These are phyloP conservation scores for Pichia sp. DNA, from an alignment of 1,139 yeast species.

Conservation along the genomic window DNA sequence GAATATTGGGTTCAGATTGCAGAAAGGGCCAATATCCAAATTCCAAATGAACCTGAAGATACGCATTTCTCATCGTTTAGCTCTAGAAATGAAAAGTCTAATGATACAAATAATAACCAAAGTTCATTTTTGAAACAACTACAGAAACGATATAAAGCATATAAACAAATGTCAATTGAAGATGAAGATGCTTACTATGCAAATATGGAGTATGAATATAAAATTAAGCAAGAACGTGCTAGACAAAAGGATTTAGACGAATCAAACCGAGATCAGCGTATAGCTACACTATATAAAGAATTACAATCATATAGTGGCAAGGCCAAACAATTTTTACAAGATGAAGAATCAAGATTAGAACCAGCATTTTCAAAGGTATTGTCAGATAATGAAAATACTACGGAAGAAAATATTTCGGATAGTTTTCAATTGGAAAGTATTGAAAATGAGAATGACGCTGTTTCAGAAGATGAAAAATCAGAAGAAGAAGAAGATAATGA, in stretches of 20 bases:
- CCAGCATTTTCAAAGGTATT: not conserved
- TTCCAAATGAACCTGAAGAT: not conserved
- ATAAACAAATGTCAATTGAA: conserved; percentile 18
- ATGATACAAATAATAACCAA: not conserved
- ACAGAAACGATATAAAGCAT: conserved; percentile 19
- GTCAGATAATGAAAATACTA: not conserved
- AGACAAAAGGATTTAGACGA: conserved; percentile 14
- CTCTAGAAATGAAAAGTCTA: not conserved
- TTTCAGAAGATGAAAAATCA: not conserved
- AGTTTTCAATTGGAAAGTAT: not conserved
- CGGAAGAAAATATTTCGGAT: not conserved
- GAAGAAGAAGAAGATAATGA: not conserved
- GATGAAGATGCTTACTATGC: conserved; percentile 26
- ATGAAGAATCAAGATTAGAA: not conserved
- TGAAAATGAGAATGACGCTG: too few relatives aligned
- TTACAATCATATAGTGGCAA: not conserved
- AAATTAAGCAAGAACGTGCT: conserved; percentile 17
- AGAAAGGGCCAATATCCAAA: conserved; percentile 24
- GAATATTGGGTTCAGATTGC: conserved; percentile 26
- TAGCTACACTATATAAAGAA: conserved; percentile 11
- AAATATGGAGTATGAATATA: conserved; percentile 21
- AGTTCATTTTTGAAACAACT: conserved; percentile 7
- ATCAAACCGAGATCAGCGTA: conserved; percentile 15
- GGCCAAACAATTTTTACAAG: not conserved
- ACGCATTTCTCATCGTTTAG: not conserved